Evolutionary conservation across 163 green algal genomes (phyloP).

Genomic region (Scenedesmus sp.): DNA sequence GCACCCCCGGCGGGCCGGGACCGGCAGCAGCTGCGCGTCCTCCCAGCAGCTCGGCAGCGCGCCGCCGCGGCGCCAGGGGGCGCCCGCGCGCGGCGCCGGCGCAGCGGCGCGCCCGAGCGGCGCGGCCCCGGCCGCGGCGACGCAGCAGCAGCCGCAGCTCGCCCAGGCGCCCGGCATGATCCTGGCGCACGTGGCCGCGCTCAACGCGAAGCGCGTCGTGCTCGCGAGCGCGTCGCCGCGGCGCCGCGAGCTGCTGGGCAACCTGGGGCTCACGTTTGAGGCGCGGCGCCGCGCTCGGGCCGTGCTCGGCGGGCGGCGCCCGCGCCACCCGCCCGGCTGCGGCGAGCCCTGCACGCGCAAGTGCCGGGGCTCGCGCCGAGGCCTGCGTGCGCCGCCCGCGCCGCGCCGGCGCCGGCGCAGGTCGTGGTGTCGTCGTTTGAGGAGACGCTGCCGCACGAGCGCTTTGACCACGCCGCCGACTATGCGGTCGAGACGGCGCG

Average conservation of each 20-base stretch:
- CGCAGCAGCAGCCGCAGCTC: conserved; percentile 3
- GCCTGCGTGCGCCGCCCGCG: not conserved
- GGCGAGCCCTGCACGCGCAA: too few relatives aligned
- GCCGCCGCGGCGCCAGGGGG: too few relatives aligned
- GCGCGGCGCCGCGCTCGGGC: too few relatives aligned
- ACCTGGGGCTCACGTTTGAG: conserved; percentile 75
- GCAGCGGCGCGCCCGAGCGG: too few relatives aligned
- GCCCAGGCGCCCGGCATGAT: conserved; percentile 61
- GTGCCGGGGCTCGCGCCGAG: not conserved
- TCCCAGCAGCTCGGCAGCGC: too few relatives aligned
- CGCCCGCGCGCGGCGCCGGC: too few relatives aligned
- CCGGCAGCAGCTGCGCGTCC: too few relatives aligned
- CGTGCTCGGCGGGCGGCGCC: too few relatives aligned
- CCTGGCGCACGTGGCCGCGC: conserved; percentile 59
- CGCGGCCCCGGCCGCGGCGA: too few relatives aligned
- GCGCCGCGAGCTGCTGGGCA: conserved; percentile 71
- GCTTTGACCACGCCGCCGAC: conserved; percentile 52
- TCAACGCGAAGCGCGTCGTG: conserved; percentile 67
- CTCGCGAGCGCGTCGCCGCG: conserved; percentile 76
- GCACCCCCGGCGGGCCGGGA: too few relatives aligned
- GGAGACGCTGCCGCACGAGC: conserved; percentile 74
- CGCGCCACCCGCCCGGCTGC: too few relatives aligned
- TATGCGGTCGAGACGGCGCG: conserved; percentile 83
- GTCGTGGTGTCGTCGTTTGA: conserved; percentile 72
- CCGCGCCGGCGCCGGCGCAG: conserved; percentile 15